Conservation (phyloP, 116 monocot genomes). For the Posidonia oceanica region DNA sequence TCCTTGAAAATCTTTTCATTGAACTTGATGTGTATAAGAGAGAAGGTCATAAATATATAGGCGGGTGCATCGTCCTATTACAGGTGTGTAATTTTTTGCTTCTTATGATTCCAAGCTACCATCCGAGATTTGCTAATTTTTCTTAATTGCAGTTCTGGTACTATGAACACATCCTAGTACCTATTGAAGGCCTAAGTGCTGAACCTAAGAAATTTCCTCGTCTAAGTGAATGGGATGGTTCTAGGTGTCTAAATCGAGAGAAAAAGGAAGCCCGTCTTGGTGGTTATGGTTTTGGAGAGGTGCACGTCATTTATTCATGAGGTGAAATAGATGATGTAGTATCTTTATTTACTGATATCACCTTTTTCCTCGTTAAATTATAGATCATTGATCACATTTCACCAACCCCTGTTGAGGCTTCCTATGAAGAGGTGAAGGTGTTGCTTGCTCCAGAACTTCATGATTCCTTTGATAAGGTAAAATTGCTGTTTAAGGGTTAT, state of each 20-base stretch:
- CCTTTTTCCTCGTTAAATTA: background rate
- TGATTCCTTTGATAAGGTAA: no score
- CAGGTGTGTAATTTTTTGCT: no score
- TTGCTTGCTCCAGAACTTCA: no score
- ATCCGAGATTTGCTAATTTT: no score
- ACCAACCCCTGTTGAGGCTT: no score
- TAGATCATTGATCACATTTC: background rate
- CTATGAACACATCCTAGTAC: slow-evolving; percentile 3
- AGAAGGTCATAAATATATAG: slow-evolving; percentile 10
- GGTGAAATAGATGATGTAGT: no score
- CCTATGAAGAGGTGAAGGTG: no score
- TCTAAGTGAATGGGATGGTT: slow-evolving; percentile 3
- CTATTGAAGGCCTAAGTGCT: slow-evolving; percentile 4
- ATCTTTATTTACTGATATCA: background rate
- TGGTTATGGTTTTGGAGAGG: slow-evolving; percentile 10
- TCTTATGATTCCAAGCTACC: no score
- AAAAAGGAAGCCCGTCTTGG: slow-evolving; percentile 4
- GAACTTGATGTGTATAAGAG: slow-evolving; percentile 10
- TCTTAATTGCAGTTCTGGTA: background rate
- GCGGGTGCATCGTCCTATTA: slow-evolving; percentile 4
- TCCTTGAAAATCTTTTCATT: slow-evolving; percentile 6
- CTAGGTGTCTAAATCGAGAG: slow-evolving; percentile 1
- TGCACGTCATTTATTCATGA: background rate
- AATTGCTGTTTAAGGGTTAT: no score
- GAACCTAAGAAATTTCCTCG: slow-evolving; percentile 8